Evolutionary conservation across 306 rosid species (phyloP).

Genomic region (Ammopiptanthus mongolicus): DNA sequence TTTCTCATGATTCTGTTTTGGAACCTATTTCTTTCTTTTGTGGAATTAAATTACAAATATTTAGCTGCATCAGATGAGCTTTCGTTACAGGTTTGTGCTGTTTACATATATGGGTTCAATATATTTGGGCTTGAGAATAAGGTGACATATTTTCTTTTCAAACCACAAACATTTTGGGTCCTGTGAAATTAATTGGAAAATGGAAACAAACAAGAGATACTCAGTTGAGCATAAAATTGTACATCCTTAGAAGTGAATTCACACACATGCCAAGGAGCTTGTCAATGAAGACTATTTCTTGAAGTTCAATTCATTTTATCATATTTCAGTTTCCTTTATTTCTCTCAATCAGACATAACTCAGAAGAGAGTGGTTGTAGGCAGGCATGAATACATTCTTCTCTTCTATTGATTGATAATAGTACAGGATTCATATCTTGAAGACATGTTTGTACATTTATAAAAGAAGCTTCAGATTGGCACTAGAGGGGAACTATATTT

Average conservation of each 20-base stretch:
- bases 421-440: neutral
- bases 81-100: too few relatives aligned
- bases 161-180: too few relatives aligned
- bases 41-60: neutral
- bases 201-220: neutral
- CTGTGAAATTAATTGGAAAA: too few relatives aligned
- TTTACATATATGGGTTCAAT: too few relatives aligned
- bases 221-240: neutral
- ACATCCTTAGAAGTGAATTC: neutral
- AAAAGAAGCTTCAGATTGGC: neutral
- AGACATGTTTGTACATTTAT: neutral
- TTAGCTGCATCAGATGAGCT: neutral
- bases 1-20: neutral
- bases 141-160: too few relatives aligned
- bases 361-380: neutral
- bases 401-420: neutral
- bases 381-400: neutral
- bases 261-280: neutral
- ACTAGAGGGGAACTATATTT: neutral
- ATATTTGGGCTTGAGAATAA: too few relatives aligned
- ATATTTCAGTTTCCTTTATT: neutral
- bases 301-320: neutral
- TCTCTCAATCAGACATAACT: neutral
- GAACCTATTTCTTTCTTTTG: neutral
- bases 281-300: neutral